A percentile compares a stretch with the other conserved stretches of the same genome.
Evolutionary conservation across 495 filamentous ascomycete species (phyloP).

Genomic region (Penicillium canariense): DNA sequence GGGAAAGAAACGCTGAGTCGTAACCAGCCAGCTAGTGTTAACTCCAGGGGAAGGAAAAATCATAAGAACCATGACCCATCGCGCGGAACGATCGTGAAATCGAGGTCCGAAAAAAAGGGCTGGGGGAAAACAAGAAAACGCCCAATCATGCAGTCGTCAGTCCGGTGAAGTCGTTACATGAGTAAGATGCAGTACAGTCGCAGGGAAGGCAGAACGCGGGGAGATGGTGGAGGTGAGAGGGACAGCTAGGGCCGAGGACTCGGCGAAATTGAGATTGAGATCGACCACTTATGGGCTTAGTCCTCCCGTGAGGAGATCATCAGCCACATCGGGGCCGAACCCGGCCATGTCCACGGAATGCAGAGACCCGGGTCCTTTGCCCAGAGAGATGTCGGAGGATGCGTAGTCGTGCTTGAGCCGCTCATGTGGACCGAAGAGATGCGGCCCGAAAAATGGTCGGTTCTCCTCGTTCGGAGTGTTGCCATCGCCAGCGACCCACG

Average conservation of each 20-base stretch:
- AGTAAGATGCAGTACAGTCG: constrained; percentile 38
- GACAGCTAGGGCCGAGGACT: constrained; percentile 9
- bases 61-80: constrained; percentile 31
- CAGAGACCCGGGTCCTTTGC: constrained; percentile 45
- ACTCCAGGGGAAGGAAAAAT: constrained; percentile 23
- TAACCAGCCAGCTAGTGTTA: constrained; percentile 39
- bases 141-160: constrained; percentile 51
- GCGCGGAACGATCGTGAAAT: constrained; percentile 26
- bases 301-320: constrained; percentile 38
- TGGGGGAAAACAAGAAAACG: constrained; percentile 34
- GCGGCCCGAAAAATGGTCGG: constrained; percentile 48
- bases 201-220: constrained; percentile 23
- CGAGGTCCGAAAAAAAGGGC: constrained; percentile 18
- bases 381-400: constrained; percentile 47
- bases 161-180: constrained; percentile 48
- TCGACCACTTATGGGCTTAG: constrained; percentile 38
- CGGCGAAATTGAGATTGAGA: background rate
- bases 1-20: constrained; percentile 31
- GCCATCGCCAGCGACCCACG: constrained; percentile 48
- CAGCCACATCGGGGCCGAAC: constrained; percentile 42
- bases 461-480: constrained; percentile 50
- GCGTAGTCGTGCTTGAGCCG: constrained; percentile 52
- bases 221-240: constrained; percentile 20
- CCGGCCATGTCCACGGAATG: constrained; percentile 51
- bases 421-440: constrained; percentile 40